Base-by-base conservation (phyloP, 371 early-diverging fungal genomes). In the Lichtheimia corymbifera region DNA sequence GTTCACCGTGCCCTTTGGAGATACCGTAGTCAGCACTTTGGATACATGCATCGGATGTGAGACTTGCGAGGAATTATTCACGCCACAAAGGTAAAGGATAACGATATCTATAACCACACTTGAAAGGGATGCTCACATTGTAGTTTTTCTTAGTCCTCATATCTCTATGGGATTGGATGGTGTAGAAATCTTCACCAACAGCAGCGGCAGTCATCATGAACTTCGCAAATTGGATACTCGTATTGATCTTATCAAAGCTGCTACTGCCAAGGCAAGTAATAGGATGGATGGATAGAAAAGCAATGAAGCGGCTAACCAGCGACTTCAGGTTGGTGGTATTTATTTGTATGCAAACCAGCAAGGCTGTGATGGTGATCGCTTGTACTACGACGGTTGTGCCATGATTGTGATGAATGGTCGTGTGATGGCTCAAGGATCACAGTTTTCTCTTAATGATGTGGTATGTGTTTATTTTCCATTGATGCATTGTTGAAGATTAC, bases 291-390 rank as follows among this genome's bases (percentile, higher is more conserved):
- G 5, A 9, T 35, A 9, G 11, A 35, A 6, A 35, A 9, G 35
- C 9, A 11, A 35, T 9, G 9, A 9, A 11, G 1, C 28, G 11
- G 40, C 50, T 53, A 53, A 59, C 17, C 0, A 27, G 41, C 13
- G 4, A 40, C 18, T 44, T 6, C 59, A 79, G 77, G 85, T 88
- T 43, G 97, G 97, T 54, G 99, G 99, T 40, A 83, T 95, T 13
- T 99, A 99, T 66, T 68, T 98, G 41, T 99, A 99, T 65, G 82
- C 97, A 4, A 99, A 99, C 72, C 97, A 96, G 63, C 89, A 93
- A 72, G 99, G 99, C 3, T 99, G 99, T 68, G 99, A 98, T 63
- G 99, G 97, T n/a, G 98, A 99, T 74, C 87, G 98, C 20, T 71
- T 97, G 12, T 99, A 99, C 73, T 99, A 96, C 64, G 99, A 99